Percentiles rank a stretch among this genome's conserved stretches.
These are phyloP conservation scores for Cladosporium sp. DNA, from an alignment of 2,329 filamentous ascomycete species.

Conservation along the genomic window DNA sequence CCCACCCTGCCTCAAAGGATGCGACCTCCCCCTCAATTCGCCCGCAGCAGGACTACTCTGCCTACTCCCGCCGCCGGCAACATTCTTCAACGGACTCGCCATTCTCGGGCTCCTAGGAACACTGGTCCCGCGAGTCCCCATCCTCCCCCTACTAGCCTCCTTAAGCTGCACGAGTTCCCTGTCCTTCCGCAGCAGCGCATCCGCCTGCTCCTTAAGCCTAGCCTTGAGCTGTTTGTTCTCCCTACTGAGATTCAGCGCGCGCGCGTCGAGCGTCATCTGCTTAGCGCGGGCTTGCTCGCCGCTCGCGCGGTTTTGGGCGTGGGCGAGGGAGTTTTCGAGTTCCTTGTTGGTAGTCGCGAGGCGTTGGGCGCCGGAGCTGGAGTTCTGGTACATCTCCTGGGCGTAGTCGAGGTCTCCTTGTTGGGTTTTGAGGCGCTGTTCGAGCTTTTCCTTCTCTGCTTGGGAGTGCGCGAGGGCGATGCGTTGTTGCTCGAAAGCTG, in stretches of 20 bases:
- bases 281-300: conserved; percentile 25
- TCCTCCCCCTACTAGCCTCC: conserved; percentile 29
- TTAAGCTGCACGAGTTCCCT: conserved; percentile 32
- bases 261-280: conserved; percentile 22
- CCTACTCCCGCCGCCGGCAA: conserved; percentile 21
- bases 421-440: conserved; percentile 28
- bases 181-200: conserved; percentile 27
- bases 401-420: conserved; percentile 53
- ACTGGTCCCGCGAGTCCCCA: conserved; percentile 33
- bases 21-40: conserved; percentile 16
- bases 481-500: conserved; percentile 27
- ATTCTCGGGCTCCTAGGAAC: conserved; percentile 33
- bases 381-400: conserved; percentile 55
- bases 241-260: conserved; percentile 19
- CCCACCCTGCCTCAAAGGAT: conserved; percentile 10
- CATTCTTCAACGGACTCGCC: conserved; percentile 28
- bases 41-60: conserved; percentile 28
- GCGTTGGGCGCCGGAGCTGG: conserved; percentile 45
- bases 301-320: conserved; percentile 23
- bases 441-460: conserved; percentile 24
- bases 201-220: conserved; percentile 25
- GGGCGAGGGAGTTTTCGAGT: conserved; percentile 36
- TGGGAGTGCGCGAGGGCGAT: conserved; percentile 19
- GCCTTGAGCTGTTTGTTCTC: conserved; percentile 27
- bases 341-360: conserved; percentile 45